phyloP scores from a whole-genome alignment of 139 green algal species.

The Raphidocelis subcapitata region DNA sequence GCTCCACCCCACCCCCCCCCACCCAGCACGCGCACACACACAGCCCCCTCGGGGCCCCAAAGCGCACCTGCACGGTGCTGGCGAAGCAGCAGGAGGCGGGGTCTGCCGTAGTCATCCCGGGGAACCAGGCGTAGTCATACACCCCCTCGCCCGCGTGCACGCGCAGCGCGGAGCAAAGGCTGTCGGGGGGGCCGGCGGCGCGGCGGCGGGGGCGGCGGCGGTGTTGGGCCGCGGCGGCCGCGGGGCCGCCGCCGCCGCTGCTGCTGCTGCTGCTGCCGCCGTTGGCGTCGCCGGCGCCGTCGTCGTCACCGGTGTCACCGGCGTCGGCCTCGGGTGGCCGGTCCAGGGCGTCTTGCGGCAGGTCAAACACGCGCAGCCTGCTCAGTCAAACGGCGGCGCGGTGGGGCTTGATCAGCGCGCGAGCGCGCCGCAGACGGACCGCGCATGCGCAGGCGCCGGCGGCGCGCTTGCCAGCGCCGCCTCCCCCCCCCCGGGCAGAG shows the following conservation, averaged over 20 bases:
- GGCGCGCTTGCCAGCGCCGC: too few species aligned
- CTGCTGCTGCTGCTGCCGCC: background rate
- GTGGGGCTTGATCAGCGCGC: background rate
- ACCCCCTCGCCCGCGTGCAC: constrained; percentile 70
- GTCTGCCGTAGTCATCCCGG: constrained; percentile 59
- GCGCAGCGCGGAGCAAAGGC: constrained; percentile 37
- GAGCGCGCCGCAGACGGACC: background rate
- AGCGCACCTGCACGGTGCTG: constrained; percentile 54
- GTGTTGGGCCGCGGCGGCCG: background rate
- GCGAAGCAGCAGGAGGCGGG: constrained; percentile 77
- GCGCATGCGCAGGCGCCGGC: background rate
- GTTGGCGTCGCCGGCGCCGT: background rate
- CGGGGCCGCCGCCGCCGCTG: background rate
- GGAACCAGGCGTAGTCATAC: constrained; percentile 86
- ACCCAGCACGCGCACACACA: too few species aligned
- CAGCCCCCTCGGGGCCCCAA: background rate
- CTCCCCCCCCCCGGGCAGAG: too few species aligned
- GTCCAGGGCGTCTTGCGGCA: constrained; percentile 52
- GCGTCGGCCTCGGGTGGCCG: background rate
- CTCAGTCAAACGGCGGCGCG: background rate
- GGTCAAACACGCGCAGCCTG: constrained; percentile 75
- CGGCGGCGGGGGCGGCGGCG: background rate
- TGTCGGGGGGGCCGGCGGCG: constrained; percentile 22
- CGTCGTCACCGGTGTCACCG: background rate
- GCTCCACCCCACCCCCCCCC: too few species aligned